phyloP scores from a whole-genome alignment of 129 eudicot genomes.

The Tagetes erecta region DNA sequence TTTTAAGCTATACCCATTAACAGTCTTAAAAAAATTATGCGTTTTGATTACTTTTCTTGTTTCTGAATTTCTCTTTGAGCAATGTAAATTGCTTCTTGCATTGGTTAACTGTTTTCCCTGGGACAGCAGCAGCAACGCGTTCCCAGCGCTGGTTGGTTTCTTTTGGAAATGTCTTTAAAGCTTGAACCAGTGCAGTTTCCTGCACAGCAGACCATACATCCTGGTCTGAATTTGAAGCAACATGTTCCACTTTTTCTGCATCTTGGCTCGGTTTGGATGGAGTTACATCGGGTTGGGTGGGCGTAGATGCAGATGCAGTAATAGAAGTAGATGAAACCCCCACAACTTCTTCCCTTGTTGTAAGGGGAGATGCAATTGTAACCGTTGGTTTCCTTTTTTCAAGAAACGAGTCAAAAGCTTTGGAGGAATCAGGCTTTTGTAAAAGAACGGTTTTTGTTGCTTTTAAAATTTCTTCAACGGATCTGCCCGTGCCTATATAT shows the following conservation, averaged over 20 bases:
- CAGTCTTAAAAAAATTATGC: not conserved
- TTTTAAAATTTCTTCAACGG: slow-evolving; percentile 88
- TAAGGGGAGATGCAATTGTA: slow-evolving; percentile 77
- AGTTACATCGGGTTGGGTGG: not conserved
- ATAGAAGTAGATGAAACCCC: slow-evolving; percentile 28
- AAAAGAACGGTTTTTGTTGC: slow-evolving; percentile 90
- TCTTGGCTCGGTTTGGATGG: slow-evolving; percentile 29
- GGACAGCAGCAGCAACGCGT: slow-evolving; percentile 94
- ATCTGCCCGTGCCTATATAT: slow-evolving; percentile 76
- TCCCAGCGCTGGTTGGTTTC: slow-evolving; percentile 90
- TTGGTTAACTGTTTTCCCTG: slow-evolving; percentile 80
- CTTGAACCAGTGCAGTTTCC: slow-evolving; percentile 83
- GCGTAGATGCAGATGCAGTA: not conserved
- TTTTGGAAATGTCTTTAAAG: slow-evolving; percentile 84
- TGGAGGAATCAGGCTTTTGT: slow-evolving; percentile 85
- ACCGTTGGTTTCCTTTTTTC: slow-evolving; percentile 78
- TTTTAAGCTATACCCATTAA: slow-evolving; percentile 6
- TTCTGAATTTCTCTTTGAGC: slow-evolving; percentile 79
- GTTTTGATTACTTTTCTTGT: slow-evolving; percentile 45
- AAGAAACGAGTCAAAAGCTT: slow-evolving; percentile 94
- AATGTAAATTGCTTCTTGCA: slow-evolving; percentile 82
- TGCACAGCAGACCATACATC: slow-evolving; percentile 83
- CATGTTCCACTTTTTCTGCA: slow-evolving; percentile 25
- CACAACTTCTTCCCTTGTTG: slow-evolving; percentile 70
- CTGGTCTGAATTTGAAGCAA: slow-evolving; percentile 49